phyloP scores from a whole-genome alignment of 2,329 filamentous ascomycete species.

The Cladorrhinum sp. region DNA sequence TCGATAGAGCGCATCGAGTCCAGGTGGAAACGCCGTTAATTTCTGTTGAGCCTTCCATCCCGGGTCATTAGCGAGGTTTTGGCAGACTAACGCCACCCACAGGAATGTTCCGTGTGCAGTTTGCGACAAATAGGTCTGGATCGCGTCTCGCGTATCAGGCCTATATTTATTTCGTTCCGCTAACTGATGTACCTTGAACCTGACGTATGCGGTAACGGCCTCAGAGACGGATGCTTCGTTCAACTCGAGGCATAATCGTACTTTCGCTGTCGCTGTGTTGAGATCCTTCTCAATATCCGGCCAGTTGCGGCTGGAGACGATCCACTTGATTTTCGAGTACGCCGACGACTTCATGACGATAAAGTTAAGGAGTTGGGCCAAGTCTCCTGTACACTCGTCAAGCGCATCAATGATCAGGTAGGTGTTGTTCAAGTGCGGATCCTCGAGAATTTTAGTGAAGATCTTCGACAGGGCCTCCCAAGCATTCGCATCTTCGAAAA shows the following conservation, averaged over 20 bases:
- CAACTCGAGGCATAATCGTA: slow-evolving; percentile 36
- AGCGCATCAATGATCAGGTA: slow-evolving; percentile 47
- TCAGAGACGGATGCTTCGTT: slow-evolving; percentile 30
- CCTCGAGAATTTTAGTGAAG: slow-evolving; percentile 39
- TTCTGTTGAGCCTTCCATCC: slow-evolving; percentile 12
- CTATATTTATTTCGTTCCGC: slow-evolving; percentile 33
- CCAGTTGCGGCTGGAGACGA: slow-evolving; percentile 44
- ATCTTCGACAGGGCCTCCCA: slow-evolving; percentile 38
- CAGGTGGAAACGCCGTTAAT: slow-evolving; percentile 15
- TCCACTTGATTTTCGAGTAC: slow-evolving; percentile 37
- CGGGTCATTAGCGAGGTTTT: slow-evolving; percentile 29
- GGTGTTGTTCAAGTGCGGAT: slow-evolving; percentile 29
- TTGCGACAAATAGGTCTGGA: slow-evolving; percentile 26
- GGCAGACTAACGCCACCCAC: slow-evolving; percentile 42
- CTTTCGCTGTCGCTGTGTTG: slow-evolving; percentile 17
- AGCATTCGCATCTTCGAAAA: slow-evolving; percentile 40
- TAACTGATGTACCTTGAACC: slow-evolving; percentile 30
- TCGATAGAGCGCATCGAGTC: slow-evolving; percentile 9
- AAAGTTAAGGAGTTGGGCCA: slow-evolving; percentile 35
- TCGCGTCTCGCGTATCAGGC: slow-evolving; percentile 12
- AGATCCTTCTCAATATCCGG: slow-evolving; percentile 35
- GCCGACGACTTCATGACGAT: slow-evolving; percentile 30
- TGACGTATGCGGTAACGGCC: slow-evolving; percentile 40
- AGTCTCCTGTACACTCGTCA: slow-evolving; percentile 41
- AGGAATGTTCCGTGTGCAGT: slow-evolving; percentile 43